Evolutionary conservation across 306 rosid genomes (phyloP).

Genomic region (Medicago truncatula): DNA sequence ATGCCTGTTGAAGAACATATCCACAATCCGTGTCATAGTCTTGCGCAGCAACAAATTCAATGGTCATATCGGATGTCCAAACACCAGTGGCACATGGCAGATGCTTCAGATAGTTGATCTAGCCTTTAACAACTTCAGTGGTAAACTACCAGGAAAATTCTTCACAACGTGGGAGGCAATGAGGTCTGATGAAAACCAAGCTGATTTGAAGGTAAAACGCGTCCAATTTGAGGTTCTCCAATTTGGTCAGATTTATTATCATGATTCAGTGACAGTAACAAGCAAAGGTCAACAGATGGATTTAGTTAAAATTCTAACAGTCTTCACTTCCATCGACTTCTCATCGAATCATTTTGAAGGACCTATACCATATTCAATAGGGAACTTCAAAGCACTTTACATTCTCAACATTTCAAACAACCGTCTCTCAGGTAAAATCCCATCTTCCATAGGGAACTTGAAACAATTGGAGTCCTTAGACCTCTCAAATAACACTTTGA

Average conservation of each 20-base stretch:
- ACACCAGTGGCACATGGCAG: conserved; percentile 2
- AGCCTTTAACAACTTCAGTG: conserved; percentile 52
- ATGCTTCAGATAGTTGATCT: conserved; percentile 51
- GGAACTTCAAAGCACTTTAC: conserved; percentile 21
- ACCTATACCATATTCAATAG: conserved; percentile 38
- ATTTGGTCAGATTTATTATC: conserved; percentile 27
- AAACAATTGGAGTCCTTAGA: background rate
- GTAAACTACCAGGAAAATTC: conserved; percentile 1
- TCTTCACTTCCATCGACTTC: conserved; percentile 42
- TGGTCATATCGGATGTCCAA: conserved; percentile 39
- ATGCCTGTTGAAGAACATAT: conserved; percentile 21
- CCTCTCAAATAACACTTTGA: no score
- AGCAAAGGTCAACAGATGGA: conserved; percentile 18
- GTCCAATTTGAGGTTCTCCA: background rate
- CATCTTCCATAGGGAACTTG: conserved; percentile 43
- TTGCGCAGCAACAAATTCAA: conserved; percentile 43
- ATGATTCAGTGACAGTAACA: conserved; percentile 1
- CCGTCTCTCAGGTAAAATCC: conserved; percentile 40
- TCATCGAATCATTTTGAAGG: conserved; percentile 44
- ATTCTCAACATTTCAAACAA: conserved; percentile 48
- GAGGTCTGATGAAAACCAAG: background rate
- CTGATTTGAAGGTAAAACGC: background rate
- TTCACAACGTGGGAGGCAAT: conserved; percentile 44
- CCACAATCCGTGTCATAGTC: conserved; percentile 43
- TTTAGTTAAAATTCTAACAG: conserved; percentile 1